Evolutionary conservation across 2,329 filamentous ascomycete genomes (phyloP).

Genomic region (Fusarium albidum): DNA sequence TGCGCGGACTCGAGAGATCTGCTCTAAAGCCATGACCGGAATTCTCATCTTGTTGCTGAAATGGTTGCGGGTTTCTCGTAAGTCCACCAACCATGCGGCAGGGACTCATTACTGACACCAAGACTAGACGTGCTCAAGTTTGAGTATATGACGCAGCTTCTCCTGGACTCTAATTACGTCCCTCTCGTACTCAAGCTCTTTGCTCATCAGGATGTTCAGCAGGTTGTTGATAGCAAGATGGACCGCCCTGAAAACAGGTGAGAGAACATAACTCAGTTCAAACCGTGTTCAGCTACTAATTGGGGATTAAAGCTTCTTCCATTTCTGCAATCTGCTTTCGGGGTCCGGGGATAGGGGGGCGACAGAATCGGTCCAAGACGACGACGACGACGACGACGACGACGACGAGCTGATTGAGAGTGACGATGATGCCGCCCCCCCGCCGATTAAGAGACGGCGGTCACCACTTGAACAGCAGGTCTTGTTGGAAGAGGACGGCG

Average conservation of each 20-base stretch:
- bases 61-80: conserved; percentile 95
- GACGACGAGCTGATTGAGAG: conserved; percentile 53
- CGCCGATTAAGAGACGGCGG: conserved; percentile 75
- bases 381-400: conserved; percentile 41
- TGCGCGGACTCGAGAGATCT: conserved; percentile 83
- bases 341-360: conserved; percentile 50
- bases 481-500: conserved; percentile 35
- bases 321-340: conserved; percentile 81
- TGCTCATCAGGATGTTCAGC: conserved; percentile 92
- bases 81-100: conserved; percentile 45
- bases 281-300: conserved; percentile 4
- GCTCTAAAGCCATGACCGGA: conserved; percentile 89
- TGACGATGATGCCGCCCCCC: conserved; percentile 82
- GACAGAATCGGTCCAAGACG: conserved; percentile 48
- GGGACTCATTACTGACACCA: conserved; percentile 22
- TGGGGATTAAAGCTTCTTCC: conserved; percentile 74
- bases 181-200: conserved; percentile 93
- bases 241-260: conserved; percentile 85
- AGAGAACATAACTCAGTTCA: conserved; percentile 27
- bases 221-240: conserved; percentile 84
- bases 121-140: conserved; percentile 86
- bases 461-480: conserved; percentile 51
- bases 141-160: conserved; percentile 91
- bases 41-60: conserved; percentile 88
- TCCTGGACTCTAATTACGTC: conserved; percentile 95